These are phyloP conservation scores for Solanum hybrid DNA, from an alignment of 305 asterid genomes.

Conservation along the genomic window DNA sequence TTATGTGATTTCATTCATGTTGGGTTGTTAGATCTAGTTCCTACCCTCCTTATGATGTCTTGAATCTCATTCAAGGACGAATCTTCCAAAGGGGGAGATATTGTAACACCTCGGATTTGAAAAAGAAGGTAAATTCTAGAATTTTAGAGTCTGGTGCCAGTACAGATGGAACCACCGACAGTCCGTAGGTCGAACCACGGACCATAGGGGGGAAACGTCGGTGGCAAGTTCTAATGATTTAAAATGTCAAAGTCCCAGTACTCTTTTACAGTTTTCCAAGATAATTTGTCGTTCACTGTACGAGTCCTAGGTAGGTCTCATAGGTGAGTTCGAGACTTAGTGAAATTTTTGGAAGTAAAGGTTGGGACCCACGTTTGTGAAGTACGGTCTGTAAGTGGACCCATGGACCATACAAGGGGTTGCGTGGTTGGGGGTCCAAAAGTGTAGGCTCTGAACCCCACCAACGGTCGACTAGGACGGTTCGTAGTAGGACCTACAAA, in stretches of 20 bases:
- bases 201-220: background rate
- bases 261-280: background rate
- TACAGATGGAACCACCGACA: background rate
- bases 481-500: no score
- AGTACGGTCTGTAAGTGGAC: no score
- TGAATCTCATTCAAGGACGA: background rate
- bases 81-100: background rate
- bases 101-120: background rate
- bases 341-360: no score
- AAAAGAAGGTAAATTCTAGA: background rate
- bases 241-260: background rate
- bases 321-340: no score
- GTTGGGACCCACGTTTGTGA: no score
- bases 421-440: no score
- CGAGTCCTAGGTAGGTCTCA: background rate
- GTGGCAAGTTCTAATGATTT: background rate
- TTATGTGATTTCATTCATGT: background rate
- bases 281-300: background rate
- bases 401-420: no score
- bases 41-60: background rate
- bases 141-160: background rate
- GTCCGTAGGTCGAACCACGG: background rate
- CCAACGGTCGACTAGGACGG: no score
- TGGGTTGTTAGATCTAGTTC: background rate
- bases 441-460: no score